Evolutionary conservation across 2,329 filamentous ascomycete species (phyloP), one percentile per base, ranked within the genome.

Genomic region (Nemania sp.): DNA sequence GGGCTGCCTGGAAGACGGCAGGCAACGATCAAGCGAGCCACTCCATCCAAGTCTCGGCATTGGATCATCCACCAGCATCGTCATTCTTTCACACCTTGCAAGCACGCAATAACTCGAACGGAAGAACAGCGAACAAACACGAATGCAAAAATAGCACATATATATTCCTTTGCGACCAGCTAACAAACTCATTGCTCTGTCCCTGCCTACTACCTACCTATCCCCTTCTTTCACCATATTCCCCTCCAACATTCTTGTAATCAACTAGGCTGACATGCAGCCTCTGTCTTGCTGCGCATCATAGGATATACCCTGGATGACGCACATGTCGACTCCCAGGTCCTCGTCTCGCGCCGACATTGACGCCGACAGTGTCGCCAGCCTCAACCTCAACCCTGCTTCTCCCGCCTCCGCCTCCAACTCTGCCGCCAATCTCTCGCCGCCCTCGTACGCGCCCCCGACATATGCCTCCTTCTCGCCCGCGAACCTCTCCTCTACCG

Each of bases 401-500:
- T 27, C 22, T 11, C 22, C 52, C 29, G 64, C 29, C 49, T 65
- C 62, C 1, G 62, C 53, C 5, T 59, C 64, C 6, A 38, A 54
- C 45, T 67, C 72, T 62, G 70, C 71, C 18, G 51, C 63, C 43
- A 70, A 72, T 58, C 53, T 68, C 52, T 27, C 64, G 20, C 54
- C 77, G 66, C 76, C 79, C 64, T 79, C 78, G 71, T 80, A 80
- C 72, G 81, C 82, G 32, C 86, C 85, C 58, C 91, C 93, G 54
- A 98, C 95, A 53, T 90, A 92, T 77, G 96, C 96, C 71, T 88
- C 93, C 76, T 99, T 99, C 83, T 96, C 95, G 5, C 94, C 96
- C 35, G 88, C 91, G 24, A 93, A 92, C 24, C 87, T 94, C 73
- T 91, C 89, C 62, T 82, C 85, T 58, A 82, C 84, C 66, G 83